Evolutionary conservation across 352 stramenopile genomes (phyloP), one percentile per base, ranked within the genome.

Genomic region (Pythium angustatum): DNA sequence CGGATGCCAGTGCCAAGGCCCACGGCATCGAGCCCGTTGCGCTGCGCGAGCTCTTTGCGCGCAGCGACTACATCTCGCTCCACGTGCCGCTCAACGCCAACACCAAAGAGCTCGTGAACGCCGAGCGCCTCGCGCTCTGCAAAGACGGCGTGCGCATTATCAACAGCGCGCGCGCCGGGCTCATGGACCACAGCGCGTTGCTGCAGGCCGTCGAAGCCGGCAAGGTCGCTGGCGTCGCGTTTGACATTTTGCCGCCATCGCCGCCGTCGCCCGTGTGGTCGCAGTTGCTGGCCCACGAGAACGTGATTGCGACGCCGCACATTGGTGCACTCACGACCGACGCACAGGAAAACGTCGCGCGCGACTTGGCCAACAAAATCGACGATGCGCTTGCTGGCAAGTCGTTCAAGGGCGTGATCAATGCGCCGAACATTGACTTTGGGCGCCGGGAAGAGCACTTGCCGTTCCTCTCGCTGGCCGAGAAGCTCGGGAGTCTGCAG

Each of bases 41-140:
- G 19, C 73, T 98, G 15, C 60, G 83, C 21, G 87, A 97, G 62
- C 83, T 98, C 51, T 96, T 97, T 36, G 79, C 81, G 19, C 80
- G 88, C 50, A 96, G 90, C 50, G 96, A 99, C 84, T 98, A 98
- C 79, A 97, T 99, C 76, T 96, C 88, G 47, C 82, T 99, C 22
- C 97, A 99, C 73, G 95, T 98, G 57, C 96, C 96, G 19, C 95
- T 98, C 61, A 98, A 98, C 71, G 91, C 96, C 58, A 93, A 96
- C 53, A 96, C 97, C 34, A 88, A 90, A 59, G 77, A 98, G 62
- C 87, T 98, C 55, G 88, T 98, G 45, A 95, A 88, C 69, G 75
- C 64, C 7, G 73, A 87, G 36, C 80, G 82, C 22, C 78, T 98
- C 6, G 78, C 69, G 26, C 73, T 87, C 14, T 98, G 97, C 79